Evolutionary conservation across 2,329 filamentous ascomycete species (phyloP).

Genomic region (Ascochyta koolunga): DNA sequence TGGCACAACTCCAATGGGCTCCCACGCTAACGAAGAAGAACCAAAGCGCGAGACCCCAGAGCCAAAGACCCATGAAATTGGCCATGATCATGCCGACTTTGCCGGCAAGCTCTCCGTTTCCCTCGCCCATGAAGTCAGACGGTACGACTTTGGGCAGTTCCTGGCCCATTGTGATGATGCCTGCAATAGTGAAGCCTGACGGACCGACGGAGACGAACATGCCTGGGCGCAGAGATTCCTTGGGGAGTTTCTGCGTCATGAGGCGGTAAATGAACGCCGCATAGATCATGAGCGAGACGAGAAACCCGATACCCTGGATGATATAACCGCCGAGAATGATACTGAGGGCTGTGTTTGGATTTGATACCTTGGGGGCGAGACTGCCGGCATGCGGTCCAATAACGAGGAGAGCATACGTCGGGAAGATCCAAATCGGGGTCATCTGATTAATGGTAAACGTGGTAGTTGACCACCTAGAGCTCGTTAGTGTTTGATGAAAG

Average conservation of each 20-base stretch:
- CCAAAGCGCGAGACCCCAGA: conserved; percentile 83
- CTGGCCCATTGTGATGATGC: conserved; percentile 63
- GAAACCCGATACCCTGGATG: conserved; percentile 68
- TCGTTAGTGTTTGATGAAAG: not conserved
- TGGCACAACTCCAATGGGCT: conserved; percentile 72
- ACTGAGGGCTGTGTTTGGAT: conserved; percentile 52
- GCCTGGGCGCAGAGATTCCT: conserved; percentile 75
- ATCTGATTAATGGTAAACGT: conserved; percentile 78
- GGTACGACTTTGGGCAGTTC: conserved; percentile 57
- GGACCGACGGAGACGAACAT: conserved; percentile 88
- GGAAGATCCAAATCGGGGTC: conserved; percentile 90
- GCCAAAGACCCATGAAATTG: conserved; percentile 74
- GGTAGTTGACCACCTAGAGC: conserved; percentile 65
- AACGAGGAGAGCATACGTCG: conserved; percentile 79
- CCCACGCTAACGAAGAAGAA: conserved; percentile 83
- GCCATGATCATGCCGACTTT: conserved; percentile 61
- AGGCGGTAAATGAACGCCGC: conserved; percentile 83
- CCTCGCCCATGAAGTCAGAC: conserved; percentile 62
- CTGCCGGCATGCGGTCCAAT: conserved; percentile 74
- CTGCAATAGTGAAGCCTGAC: conserved; percentile 70
- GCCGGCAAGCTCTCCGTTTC: conserved; percentile 58
- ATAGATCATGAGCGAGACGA: conserved; percentile 78
- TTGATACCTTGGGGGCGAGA: conserved; percentile 55
- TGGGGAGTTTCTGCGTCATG: conserved; percentile 85
- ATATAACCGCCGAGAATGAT: conserved; percentile 66